These are phyloP conservation scores for Apiospora koreana DNA, from an alignment of 2,329 filamentous ascomycete genomes.

Conservation along the genomic window DNA sequence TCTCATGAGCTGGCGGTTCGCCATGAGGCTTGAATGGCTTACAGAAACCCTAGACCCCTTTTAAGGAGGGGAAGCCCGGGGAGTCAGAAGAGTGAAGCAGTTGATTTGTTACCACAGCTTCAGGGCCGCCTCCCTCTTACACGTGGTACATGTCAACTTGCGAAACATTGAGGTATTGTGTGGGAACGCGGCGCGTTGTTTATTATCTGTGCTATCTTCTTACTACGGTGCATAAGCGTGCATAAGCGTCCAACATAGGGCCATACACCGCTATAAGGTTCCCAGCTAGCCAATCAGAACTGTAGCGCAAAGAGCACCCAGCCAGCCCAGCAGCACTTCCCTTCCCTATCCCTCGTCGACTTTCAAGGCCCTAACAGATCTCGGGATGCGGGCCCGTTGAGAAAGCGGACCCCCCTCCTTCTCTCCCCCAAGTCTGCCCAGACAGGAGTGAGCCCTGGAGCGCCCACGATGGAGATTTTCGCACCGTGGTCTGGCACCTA, in stretches of 20 bases:
- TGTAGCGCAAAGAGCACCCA: not conserved
- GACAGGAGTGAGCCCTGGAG: not conserved
- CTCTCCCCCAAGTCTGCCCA: not conserved
- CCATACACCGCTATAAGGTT: not conserved
- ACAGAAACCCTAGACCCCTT: not conserved
- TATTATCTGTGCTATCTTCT: not conserved
- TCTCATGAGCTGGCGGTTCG: not conserved
- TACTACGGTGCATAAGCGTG: not conserved
- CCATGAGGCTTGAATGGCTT: not conserved
- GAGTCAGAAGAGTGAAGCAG: not conserved
- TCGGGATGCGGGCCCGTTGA: conserved; percentile 2
- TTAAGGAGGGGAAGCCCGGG: not conserved
- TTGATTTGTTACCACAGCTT: not conserved
- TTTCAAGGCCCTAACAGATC: not conserved
- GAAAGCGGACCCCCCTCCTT: not conserved
- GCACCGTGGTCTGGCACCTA: not conserved
- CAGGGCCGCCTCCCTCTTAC: not conserved
- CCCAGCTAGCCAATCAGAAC: not conserved
- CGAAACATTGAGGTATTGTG: not conserved
- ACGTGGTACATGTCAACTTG: conserved; percentile 5
- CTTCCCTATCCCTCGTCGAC: not conserved
- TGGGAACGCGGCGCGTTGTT: conserved; percentile 1
- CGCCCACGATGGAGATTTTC: not conserved
- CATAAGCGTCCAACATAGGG: not conserved
- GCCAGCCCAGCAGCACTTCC: not conserved